Conservation (phyloP, 2,329 filamentous ascomycete species). For the Parascedosporium putredinis region DNA sequence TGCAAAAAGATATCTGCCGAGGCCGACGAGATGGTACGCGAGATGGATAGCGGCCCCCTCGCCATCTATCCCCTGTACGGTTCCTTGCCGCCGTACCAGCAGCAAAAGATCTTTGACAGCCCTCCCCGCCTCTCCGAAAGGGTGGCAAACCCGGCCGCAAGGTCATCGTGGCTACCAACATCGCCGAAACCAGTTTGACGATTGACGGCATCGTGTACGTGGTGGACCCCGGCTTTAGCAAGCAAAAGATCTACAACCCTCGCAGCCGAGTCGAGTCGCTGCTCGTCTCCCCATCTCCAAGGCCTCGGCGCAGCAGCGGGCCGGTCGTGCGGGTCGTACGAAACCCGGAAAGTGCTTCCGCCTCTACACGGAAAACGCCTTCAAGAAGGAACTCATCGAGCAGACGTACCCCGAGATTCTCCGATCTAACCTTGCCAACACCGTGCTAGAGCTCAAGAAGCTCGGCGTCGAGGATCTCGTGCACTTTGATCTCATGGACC, state of each 20-base stretch:
- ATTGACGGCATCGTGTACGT: conserved; percentile 99
- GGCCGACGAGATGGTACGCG: conserved; percentile 80
- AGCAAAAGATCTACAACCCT: conserved; percentile 98
- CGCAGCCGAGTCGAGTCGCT: conserved; percentile 93
- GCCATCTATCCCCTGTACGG: conserved; percentile 91
- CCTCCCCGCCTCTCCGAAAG: conserved; percentile 63
- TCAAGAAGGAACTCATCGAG: conserved; percentile 96
- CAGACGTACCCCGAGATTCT: conserved; percentile 95
- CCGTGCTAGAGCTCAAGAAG: conserved; percentile 94
- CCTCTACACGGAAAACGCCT: conserved; percentile 87
- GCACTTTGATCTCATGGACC: conserved; percentile 98
- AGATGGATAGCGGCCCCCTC: conserved; percentile 83
- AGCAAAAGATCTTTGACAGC: conserved; percentile 90
- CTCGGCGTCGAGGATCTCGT: conserved; percentile 91
- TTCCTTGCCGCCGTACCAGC: conserved; percentile 80
- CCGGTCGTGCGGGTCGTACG: conserved; percentile 98
- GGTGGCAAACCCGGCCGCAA: conserved; percentile 87
- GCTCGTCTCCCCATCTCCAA: conserved; percentile 98
- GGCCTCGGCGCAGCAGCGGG: conserved; percentile 91
- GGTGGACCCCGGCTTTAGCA: conserved; percentile 97
- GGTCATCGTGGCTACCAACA: conserved; percentile 90
- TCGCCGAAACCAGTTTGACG: conserved; percentile 92
- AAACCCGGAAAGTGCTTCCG: conserved; percentile 97
- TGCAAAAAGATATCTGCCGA: conserved; percentile 86
- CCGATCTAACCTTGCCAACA: conserved; percentile 87